Evolutionary conservation across 2,329 filamentous ascomycete species (phyloP).

Genomic region (Dothidotthia symphoricarpi): DNA sequence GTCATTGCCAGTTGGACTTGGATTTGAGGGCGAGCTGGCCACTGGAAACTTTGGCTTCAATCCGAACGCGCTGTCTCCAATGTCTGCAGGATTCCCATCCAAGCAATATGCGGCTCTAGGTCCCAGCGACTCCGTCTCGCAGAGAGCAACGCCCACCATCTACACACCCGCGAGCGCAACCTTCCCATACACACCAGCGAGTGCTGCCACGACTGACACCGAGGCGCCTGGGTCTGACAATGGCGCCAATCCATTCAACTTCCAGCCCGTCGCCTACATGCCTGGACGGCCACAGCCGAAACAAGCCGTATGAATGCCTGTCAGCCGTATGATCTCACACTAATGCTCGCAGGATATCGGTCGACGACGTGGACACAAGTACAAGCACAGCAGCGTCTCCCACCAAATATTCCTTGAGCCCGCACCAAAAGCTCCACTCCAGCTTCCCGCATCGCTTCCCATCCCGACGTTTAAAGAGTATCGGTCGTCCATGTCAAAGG

Average conservation of each 20-base stretch:
- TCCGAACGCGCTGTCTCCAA: conserved; percentile 39
- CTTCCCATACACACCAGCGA: conserved; percentile 36
- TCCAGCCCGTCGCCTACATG: conserved; percentile 64
- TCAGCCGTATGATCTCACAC: conserved; percentile 1
- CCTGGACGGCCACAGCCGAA: conserved; percentile 64
- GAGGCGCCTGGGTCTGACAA: conserved; percentile 35
- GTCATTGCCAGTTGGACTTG: conserved; percentile 31
- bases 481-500: conserved; percentile 81
- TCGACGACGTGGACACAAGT: conserved; percentile 90
- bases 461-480: conserved; percentile 88
- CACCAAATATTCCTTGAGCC: conserved; percentile 97
- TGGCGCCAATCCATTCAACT: conserved; percentile 80
- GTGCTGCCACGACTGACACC: conserved; percentile 25
- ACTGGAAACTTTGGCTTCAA: conserved; percentile 28
- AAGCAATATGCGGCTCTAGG: conserved; percentile 37
- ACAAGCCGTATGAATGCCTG: conserved; percentile 52
- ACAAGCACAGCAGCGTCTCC: conserved; percentile 94
- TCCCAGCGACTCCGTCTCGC: conserved; percentile 38
- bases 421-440: conserved; percentile 77
- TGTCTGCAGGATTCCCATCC: conserved; percentile 41
- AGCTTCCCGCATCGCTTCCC: conserved; percentile 86
- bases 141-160: conserved; percentile 32
- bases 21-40: conserved; percentile 33
- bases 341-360: conserved; percentile 68
- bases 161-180: conserved; percentile 37